Evolutionary conservation across 306 rosid species (phyloP).

Genomic region (Rosa multiflora): DNA sequence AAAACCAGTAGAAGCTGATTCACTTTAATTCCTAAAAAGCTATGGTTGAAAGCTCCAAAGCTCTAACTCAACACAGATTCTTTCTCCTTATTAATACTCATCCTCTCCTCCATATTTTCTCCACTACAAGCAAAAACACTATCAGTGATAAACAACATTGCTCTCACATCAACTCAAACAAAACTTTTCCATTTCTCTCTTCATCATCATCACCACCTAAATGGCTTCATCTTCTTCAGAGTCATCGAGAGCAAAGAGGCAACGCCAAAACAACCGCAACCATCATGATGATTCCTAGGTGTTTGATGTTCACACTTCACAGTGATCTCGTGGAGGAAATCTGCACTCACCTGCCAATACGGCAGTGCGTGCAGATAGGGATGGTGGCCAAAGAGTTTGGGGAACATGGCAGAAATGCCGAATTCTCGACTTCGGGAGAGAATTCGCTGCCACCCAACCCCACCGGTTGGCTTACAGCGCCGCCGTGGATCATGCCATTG

Average conservation of each 20-base stretch:
- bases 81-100: no score
- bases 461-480: neutral
- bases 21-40: neutral
- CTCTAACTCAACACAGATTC: no score
- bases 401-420: neutral
- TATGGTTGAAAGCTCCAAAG: neutral
- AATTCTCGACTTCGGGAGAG: neutral
- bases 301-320: no score
- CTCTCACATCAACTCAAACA: neutral
- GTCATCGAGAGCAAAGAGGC: no score
- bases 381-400: neutral
- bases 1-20: no score
- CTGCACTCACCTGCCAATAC: neutral
- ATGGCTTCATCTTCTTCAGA: neutral
- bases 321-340: neutral
- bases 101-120: neutral
- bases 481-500: conserved; percentile 17
- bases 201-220: neutral
- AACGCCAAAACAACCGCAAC: no score
- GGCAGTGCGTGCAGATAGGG: neutral
- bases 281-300: no score
- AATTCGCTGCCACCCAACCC: neutral
- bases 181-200: neutral
- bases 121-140: neutral
- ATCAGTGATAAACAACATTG: no score